Conservation (phyloP, 1,284 basidiomycete species). For the Mycosarcoma mackinlayi region DNA sequence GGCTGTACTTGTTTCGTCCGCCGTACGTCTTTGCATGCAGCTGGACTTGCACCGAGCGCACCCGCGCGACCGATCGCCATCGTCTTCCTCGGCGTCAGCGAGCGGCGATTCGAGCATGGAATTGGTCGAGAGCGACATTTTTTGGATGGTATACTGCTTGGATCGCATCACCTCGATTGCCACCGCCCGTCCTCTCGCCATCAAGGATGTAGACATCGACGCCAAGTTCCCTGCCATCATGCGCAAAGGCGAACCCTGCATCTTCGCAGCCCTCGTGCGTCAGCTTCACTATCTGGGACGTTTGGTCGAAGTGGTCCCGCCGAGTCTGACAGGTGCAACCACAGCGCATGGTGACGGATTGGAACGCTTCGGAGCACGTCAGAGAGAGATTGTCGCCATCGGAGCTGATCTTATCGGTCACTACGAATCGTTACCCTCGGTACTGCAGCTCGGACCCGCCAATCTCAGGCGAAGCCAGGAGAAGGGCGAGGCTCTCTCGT, state of each 20-base stretch:
- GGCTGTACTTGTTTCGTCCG: constrained; percentile 28
- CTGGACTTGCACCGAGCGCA: constrained; percentile 37
- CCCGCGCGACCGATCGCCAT: constrained; percentile 8
- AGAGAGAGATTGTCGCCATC: constrained; percentile 25
- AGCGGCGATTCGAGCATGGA: constrained; percentile 1
- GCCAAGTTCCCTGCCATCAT: constrained; percentile 24
- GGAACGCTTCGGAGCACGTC: constrained; percentile 17
- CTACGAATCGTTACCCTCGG: constrained; percentile 37
- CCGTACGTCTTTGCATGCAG: constrained; percentile 37
- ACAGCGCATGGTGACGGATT: background rate
- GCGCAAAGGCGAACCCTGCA: constrained; percentile 34
- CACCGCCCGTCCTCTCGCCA: constrained; percentile 30
- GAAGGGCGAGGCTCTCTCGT: constrained; percentile 27
- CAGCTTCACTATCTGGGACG: constrained; percentile 41
- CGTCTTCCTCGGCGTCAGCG: background rate
- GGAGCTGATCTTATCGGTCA: constrained; percentile 30
- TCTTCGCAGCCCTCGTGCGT: constrained; percentile 44
- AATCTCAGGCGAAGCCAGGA: constrained; percentile 29
- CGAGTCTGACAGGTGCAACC: background rate
- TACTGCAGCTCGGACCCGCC: constrained; percentile 19
- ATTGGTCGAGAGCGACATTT: constrained; percentile 16
- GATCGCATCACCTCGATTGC: constrained; percentile 41
- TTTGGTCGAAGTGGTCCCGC: constrained; percentile 17
- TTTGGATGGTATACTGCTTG: constrained; percentile 44
- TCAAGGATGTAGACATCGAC: constrained; percentile 46